Base-by-base conservation (phyloP, 257 asterid genomes). In the Schizonepeta tenuifolia region DNA sequence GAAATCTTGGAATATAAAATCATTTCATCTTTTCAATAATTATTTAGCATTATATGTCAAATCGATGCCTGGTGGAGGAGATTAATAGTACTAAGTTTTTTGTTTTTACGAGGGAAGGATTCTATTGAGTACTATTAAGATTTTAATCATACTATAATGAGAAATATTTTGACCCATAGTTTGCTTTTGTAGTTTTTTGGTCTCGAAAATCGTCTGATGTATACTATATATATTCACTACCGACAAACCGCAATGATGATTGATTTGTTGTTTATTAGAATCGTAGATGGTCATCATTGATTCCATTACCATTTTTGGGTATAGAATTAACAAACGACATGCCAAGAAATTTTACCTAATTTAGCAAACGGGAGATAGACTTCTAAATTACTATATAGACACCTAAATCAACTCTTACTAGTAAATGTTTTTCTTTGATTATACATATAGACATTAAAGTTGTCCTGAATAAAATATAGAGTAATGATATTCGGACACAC, bases 291-390 rank as follows among this genome's bases (percentile, higher is more conserved):
- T 8, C 56, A 40, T 58, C 35, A 57, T 70, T 26, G 20, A 28
- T 57, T 58, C 75, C 67, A 70, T 43, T 9, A 4, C 26, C 46
- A 11, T 43, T 55, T 57, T 43, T 58, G 57, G 26, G 9, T 18
- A 7, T 7, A n/a, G 5, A 17, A 47, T 14, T 47, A 0, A 47
- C 17, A 14, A 2, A 15, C 14, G 3, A 9, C 54, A 38, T 38
- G 11, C 3, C 2, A 7, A 7, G 3, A 7, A 38, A 38, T 38
- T 38, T 31, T 38, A 38, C 43, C 43, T 38, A 38, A 38, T 38
- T 1, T 38, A 38, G 43, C 6, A 9, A 38, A n/a, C n/a, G n/a
- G n/a, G n/a, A n/a, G n/a, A n/a, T n/a, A n/a, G n/a, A n/a, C n/a
- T n/a, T n/a, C n/a, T n/a, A n/a, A n/a, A n/a, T n/a, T n/a, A n/a